These are phyloP conservation scores for Bonnemaisonia californica DNA, from an alignment of 31 red algal genomes.

Conservation along the genomic window DNA sequence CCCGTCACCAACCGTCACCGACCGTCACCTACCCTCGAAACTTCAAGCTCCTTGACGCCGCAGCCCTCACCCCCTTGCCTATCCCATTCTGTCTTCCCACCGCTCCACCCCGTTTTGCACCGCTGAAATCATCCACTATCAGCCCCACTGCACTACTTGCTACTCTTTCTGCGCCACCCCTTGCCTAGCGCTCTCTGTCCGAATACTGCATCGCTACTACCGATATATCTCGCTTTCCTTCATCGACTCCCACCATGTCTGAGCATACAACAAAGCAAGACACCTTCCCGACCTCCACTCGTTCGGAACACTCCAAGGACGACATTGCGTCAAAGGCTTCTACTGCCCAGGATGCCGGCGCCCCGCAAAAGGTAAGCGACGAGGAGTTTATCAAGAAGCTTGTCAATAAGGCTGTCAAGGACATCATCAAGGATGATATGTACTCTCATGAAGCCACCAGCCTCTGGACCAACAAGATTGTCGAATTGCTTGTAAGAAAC, in stretches of 20 bases:
- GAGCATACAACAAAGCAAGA: background rate
- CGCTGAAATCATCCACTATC: too few relatives aligned
- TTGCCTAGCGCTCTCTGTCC: too few relatives aligned
- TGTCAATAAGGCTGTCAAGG: slow-evolving; percentile 69
- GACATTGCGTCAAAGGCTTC: background rate
- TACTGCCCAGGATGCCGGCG: background rate
- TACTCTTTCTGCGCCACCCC: too few relatives aligned
- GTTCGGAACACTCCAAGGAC: background rate
- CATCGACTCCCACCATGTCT: background rate
- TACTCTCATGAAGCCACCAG: slow-evolving; percentile 78
- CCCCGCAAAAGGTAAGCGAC: slow-evolving; percentile 35
- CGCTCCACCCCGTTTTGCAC: too few relatives aligned
- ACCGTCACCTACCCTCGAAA: too few relatives aligned
- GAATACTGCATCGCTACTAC: too few relatives aligned
- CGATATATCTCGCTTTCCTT: too few relatives aligned
- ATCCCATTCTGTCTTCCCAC: too few relatives aligned
- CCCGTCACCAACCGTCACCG: too few relatives aligned
- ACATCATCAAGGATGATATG: slow-evolving; percentile 53
- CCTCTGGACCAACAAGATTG: slow-evolving; percentile 78
- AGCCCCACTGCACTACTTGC: too few relatives aligned
- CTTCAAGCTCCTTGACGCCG: too few relatives aligned
- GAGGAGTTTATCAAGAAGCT: slow-evolving; percentile 73
- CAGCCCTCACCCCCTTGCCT: too few relatives aligned
- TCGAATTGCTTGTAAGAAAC: slow-evolving; percentile 57
- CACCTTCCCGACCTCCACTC: background rate